Percentiles rank a stretch among this genome's conserved stretches.
Conservation (phyloP, 176 grass and related monocot genomes). For the Rhynchospora tenuis region DNA sequence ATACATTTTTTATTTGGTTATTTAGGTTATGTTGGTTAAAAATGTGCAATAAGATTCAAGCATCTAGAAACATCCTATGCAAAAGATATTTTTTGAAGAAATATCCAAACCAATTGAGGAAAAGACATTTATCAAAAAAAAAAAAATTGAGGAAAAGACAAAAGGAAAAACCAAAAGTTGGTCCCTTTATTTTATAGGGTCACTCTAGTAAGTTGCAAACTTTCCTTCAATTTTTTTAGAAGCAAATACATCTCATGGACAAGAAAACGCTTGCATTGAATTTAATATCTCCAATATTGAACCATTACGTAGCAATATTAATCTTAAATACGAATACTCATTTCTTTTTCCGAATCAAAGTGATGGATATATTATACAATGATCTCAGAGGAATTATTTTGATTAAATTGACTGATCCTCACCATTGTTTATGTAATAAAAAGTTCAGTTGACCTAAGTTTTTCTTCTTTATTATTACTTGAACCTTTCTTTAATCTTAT, state of each 20-base stretch:
- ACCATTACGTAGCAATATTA: constrained; percentile 4
- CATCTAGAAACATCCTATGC: neutral
- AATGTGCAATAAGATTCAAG: neutral
- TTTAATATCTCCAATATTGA: neutral
- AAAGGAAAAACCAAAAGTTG: neutral
- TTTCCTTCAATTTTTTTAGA: neutral
- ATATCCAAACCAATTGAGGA: neutral
- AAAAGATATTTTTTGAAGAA: neutral
- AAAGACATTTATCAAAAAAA: too few relatives aligned
- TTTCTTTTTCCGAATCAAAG: neutral
- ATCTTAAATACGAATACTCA: neutral
- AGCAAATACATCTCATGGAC: neutral
- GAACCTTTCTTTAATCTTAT: constrained; percentile 13
- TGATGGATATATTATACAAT: neutral
- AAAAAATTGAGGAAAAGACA: neutral
- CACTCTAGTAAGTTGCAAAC: neutral
- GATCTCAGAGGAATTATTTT: neutral
- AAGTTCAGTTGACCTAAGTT: constrained; percentile 11
- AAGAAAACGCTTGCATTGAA: constrained; percentile 11
- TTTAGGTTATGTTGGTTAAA: neutral
- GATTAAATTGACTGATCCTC: neutral
- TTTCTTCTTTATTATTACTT: neutral
- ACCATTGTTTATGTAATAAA: neutral
- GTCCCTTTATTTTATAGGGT: neutral
- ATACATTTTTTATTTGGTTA: neutral